Evolutionary conservation across 2,329 filamentous ascomycete species (phyloP), one percentile per base, ranked within the genome.

Genomic region (Exserohilum turcica): DNA sequence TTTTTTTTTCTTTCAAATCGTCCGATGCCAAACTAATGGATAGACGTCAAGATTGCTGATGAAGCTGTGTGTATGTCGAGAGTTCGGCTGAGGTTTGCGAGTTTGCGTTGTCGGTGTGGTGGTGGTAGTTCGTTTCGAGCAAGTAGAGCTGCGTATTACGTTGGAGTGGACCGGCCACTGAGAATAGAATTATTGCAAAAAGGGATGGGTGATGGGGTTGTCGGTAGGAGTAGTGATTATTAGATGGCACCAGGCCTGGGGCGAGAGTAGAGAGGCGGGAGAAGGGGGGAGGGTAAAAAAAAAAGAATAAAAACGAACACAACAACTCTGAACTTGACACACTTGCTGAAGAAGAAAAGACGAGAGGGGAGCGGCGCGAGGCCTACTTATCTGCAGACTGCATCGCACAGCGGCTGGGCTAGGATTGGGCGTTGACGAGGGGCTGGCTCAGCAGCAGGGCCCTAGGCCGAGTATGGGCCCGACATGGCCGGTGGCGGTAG

Each of bases 261-360:
- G 70, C 4, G 76, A 71, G 69, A 71, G 71, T 76, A 71, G 67
- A 47, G 43, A 15, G 74, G 40, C 13, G 74, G 67, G 67, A 68
- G 68, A 73, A 56, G 45, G 32, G 49, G 43, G 74, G 74, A 71
- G 69, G 68, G 66, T 68, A 70, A 72, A 72, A 72, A 70, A 70
- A 67, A 72, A 70, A 45, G 52, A 68, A 66, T 66, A 69, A 75
- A 74, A 76, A 74, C 75, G 71, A 77, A 77, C 67, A 75, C 72
- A 74, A 61, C 78, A 79, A 76, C 77, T 80, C 78, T 78, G 64
- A 73, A 72, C 57, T 79, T 79, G 73, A 79, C 76, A 78, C 67
- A 76, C 78, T 80, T 79, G 78, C 78, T 80, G 76, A 74, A 77
- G 75, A 78, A 68, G 72, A 67, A 67, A 71, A 72, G 66, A 57